Evolutionary conservation across 495 filamentous ascomycete genomes (phyloP).

Genomic region (Aspergillus biplanus): DNA sequence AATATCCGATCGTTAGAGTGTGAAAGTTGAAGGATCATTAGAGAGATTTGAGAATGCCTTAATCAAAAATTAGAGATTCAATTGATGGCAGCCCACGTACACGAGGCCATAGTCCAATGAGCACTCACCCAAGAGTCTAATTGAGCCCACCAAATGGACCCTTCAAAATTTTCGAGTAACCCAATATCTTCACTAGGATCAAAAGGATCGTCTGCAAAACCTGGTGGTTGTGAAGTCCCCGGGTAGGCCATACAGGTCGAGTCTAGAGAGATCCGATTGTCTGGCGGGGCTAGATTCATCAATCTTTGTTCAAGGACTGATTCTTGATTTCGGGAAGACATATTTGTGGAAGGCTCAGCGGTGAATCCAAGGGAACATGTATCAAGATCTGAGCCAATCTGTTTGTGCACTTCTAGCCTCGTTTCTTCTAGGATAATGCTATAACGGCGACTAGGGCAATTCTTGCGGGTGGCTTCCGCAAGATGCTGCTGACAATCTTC

Average conservation of each 20-base stretch:
- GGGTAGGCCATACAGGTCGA: slow-evolving; percentile 24
- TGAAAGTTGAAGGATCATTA: slow-evolving; percentile 29
- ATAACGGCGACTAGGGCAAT: slow-evolving; percentile 57
- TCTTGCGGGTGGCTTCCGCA: slow-evolving; percentile 51
- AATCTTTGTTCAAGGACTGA: slow-evolving; percentile 9
- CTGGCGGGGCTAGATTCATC: slow-evolving; percentile 1
- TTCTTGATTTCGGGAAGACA: slow-evolving; percentile 9
- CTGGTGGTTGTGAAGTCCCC: slow-evolving; percentile 23
- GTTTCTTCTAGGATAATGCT: slow-evolving; percentile 55
- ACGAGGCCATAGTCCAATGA: not conserved
- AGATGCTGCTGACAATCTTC: slow-evolving; percentile 52
- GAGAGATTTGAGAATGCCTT: slow-evolving; percentile 34
- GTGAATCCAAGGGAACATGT: slow-evolving; percentile 18
- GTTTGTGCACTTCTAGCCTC: slow-evolving; percentile 44
- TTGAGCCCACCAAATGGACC: slow-evolving; percentile 41
- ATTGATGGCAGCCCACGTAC: not conserved
- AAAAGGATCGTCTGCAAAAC: slow-evolving; percentile 23
- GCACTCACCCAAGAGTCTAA: slow-evolving; percentile 40
- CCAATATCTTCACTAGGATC: slow-evolving; percentile 30
- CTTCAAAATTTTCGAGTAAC: slow-evolving; percentile 37
- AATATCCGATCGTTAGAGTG: slow-evolving; percentile 15
- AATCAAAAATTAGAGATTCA: not conserved
- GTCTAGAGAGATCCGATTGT: slow-evolving; percentile 20
- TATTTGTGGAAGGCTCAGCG: slow-evolving; percentile 10
- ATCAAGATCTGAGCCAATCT: slow-evolving; percentile 30